Base-by-base conservation (phyloP, 1,284 basidiomycete species). In the Mycosarcoma maydis region DNA sequence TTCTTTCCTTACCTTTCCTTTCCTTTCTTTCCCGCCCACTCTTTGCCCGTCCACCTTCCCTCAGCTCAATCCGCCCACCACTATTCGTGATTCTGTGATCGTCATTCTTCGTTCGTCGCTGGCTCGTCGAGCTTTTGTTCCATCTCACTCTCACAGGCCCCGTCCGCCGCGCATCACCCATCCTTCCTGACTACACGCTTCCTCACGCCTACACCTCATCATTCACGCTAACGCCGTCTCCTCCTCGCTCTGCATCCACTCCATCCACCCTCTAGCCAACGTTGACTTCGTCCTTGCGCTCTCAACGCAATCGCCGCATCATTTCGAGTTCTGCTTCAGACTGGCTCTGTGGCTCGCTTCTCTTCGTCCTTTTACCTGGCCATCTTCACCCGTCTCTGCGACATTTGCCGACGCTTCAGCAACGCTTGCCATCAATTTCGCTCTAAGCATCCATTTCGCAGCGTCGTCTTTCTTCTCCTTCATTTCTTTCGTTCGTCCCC, bases 271-370 rank as follows among this genome's bases (percentile, higher is more conserved):
- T 40, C 11, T 54, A 23, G 22, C 49, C 54, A 30, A 48, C 51
- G 39, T 43, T 7, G 45, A 13, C 41, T 43, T 23, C 53, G 30
- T 30, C 11, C 49, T 14, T 29, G 41, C 38, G 22, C 24, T 38
- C 32, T 23, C n/a, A n/a, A n/a, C n/a, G n/a, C n/a, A n/a, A n/a
- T n/a, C n/a, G n/a, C n/a, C n/a, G n/a, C n/a, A n/a, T n/a, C n/a
- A n/a, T n/a, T n/a, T n/a, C n/a, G n/a, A n/a, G n/a, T n/a, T n/a
- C n/a, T n/a, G n/a, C 36, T 41, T 57, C 61, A 65, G 61, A 54
- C 61, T 16, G 55, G 55, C 38, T 65, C 61, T 65, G 61, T 65
- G 54, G 52, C 58, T 50, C 50, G 53, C 54, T 54, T 58, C 44
- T 46, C 23, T 43, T 36, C 22, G 36, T 40, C 23, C 27, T 44